phyloP scores from a whole-genome alignment of 495 filamentous ascomycete genomes.

The Podospora australis region DNA sequence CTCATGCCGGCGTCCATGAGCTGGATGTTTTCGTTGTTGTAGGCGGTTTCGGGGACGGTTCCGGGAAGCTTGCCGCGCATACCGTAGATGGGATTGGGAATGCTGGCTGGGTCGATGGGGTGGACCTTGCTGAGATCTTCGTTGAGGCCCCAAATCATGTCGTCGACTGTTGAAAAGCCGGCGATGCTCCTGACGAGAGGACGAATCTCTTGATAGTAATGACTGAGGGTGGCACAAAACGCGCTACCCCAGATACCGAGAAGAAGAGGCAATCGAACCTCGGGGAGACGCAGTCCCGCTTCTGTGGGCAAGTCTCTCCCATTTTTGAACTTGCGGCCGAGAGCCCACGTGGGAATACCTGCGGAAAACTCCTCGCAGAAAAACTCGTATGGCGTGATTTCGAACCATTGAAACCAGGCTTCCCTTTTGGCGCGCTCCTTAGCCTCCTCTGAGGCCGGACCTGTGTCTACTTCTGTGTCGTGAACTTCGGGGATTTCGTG shows the following conservation, averaged over 20 bases:
- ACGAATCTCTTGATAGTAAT: conserved; percentile 90
- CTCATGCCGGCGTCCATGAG: conserved; percentile 98
- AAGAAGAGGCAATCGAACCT: conserved; percentile 70
- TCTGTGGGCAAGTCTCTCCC: conserved; percentile 57
- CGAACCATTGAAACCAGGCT: conserved; percentile 98
- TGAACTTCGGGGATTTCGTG: conserved; percentile 82
- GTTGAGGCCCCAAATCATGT: conserved; percentile 74
- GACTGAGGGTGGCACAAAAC: conserved; percentile 88
- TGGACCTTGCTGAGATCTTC: conserved; percentile 83
- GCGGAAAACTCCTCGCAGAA: conserved; percentile 86
- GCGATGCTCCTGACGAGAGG: conserved; percentile 67
- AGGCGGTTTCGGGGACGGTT: conserved; percentile 68
- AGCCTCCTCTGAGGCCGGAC: conserved; percentile 37
- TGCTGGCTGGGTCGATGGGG: conserved; percentile 78
- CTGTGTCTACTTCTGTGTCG: conserved; percentile 37
- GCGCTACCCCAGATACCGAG: conserved; percentile 93
- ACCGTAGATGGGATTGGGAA: conserved; percentile 81
- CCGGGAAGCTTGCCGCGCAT: conserved; percentile 68
- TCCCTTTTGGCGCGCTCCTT: conserved; percentile 63
- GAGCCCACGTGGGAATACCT: conserved; percentile 89
- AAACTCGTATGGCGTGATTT: conserved; percentile 91
- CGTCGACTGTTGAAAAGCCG: conserved; percentile 73
- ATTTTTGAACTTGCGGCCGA: conserved; percentile 73
- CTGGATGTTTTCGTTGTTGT: conserved; percentile 62
- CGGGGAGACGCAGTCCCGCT: conserved; percentile 60